Percentiles rank a stretch among this genome's conserved stretches.
Conservation (phyloP, 306 rosid genomes). For the Corylus avellana region DNA sequence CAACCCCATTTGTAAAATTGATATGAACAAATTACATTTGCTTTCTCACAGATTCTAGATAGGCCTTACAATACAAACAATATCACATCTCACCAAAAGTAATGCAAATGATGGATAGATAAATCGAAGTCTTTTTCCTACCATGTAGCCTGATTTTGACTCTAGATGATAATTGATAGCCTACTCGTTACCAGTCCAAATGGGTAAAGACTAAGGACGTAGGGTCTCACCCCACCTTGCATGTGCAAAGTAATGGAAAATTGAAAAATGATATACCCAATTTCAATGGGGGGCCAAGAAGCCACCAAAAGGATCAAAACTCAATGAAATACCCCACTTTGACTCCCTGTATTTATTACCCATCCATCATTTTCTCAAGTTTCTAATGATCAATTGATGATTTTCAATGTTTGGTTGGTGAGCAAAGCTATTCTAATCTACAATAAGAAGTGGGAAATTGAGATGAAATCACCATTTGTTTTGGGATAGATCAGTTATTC, state of each 20-base stretch:
- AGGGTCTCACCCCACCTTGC: constrained; percentile 5
- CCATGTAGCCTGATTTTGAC: constrained; percentile 33
- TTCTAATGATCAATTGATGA: constrained; percentile 12
- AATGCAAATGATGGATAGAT: constrained; percentile 28
- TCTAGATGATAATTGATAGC: constrained; percentile 30
- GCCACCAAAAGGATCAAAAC: background rate
- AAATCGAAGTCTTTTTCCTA: constrained; percentile 28
- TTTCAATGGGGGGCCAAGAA: constrained; percentile 17
- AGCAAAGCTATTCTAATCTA: too few relatives aligned
- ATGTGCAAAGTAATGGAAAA: background rate
- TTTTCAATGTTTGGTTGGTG: background rate
- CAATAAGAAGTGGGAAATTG: background rate
- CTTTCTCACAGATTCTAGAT: constrained; percentile 19
- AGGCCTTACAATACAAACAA: constrained; percentile 1
- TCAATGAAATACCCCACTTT: constrained; percentile 32
- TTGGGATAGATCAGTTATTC: too few relatives aligned
- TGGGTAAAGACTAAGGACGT: constrained; percentile 6
- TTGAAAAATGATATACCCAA: too few relatives aligned
- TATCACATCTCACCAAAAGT: background rate
- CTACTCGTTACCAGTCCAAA: constrained; percentile 30
- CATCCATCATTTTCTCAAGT: constrained; percentile 35
- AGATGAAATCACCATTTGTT: background rate
- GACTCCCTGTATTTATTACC: constrained; percentile 30
- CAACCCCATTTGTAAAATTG: background rate
- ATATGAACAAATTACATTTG: background rate